Evolutionary conservation across 129 eudicot species (phyloP), one percentile per base, ranked within the genome.

Genomic region (Arctium minus): DNA sequence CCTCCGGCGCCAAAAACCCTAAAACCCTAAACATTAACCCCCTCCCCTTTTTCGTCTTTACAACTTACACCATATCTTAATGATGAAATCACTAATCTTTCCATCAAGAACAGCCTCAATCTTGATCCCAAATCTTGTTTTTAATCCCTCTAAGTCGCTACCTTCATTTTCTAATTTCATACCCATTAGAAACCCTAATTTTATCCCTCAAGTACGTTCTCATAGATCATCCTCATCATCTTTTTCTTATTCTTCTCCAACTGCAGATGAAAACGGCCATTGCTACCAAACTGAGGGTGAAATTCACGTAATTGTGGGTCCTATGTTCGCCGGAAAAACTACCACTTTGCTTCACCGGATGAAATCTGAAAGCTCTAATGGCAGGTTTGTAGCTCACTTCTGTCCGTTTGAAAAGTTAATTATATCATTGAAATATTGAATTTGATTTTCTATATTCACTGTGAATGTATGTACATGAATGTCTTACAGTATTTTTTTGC

Each of bases 241-340:
- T 11, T 37, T 53, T 13, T 82, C 38, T 11, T 42, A 42, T 48
- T 60, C 79, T 79, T 71, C 79, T 60, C 8, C 72, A 5, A 84
- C 1, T 27, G 6, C 71, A 35, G 64, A 73, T 27, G 84, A 32
- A 32, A 84, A 44, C 40, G 74, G 83, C 44, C 76, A 64, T 72
- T 29, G 72, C 53, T 71, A 40, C 76, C 73, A 60, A 70, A 18
- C 42, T 37, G 77, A 67, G 46, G 98, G 97, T n/a, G 92, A 92
- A 79, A 79, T 94, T 74, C 98, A 92, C 76, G 91, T 92, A 48
- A 92, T 92, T 76, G 96, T 92, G 79, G 98, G 98, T 2, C 96
- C 98, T 75, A 94, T 94, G 98, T 92, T 94, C 79, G 96, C 96
- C 56, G 98, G 98, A 6, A 94, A 94, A 73, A 94, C 98, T 31